phyloP scores from a whole-genome alignment of 2,329 filamentous ascomycete genomes.

The Talaromyces sp. region DNA sequence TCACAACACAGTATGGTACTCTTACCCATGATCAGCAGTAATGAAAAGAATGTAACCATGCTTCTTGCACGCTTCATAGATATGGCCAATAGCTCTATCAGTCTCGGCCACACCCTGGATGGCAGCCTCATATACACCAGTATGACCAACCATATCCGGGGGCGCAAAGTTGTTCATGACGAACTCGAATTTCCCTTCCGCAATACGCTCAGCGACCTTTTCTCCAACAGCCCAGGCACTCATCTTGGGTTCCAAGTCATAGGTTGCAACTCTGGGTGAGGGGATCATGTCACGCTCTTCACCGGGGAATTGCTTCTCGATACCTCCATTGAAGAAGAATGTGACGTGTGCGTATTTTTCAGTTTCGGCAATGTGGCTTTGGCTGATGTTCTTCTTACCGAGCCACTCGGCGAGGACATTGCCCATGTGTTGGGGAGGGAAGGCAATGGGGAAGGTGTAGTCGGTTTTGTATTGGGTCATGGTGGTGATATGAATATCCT shows the following conservation, averaged over 20 bases:
- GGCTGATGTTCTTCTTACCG: constrained; percentile 79
- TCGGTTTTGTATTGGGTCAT: constrained; percentile 99
- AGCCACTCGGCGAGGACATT: constrained; percentile 98
- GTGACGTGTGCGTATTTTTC: constrained; percentile 99
- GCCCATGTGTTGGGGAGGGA: constrained; percentile 91
- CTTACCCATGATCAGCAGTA: constrained; percentile 85
- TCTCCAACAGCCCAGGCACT: constrained; percentile 85
- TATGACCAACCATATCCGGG: constrained; percentile 99
- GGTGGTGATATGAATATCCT: constrained; percentile 81
- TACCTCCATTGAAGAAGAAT: constrained; percentile 99
- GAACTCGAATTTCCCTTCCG: constrained; percentile 84
- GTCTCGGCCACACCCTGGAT: constrained; percentile 80
- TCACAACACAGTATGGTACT: constrained; percentile 13
- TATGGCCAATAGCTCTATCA: constrained; percentile 87
- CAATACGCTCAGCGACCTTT: constrained; percentile 83
- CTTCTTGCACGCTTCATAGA: constrained; percentile 92
- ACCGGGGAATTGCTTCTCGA: constrained; percentile 91
- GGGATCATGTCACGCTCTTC: constrained; percentile 92
- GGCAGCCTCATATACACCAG: constrained; percentile 92
- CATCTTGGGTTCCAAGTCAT: constrained; percentile 95
- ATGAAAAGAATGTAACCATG: constrained; percentile 91
- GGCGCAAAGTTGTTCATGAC: constrained; percentile 99
- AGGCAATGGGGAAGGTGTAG: constrained; percentile 88
- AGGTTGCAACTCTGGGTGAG: constrained; percentile 87
- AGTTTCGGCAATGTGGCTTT: constrained; percentile 96